These are phyloP conservation scores for Mycena sp. DNA, from an alignment of 1,284 basidiomycete species.

Conservation along the genomic window DNA sequence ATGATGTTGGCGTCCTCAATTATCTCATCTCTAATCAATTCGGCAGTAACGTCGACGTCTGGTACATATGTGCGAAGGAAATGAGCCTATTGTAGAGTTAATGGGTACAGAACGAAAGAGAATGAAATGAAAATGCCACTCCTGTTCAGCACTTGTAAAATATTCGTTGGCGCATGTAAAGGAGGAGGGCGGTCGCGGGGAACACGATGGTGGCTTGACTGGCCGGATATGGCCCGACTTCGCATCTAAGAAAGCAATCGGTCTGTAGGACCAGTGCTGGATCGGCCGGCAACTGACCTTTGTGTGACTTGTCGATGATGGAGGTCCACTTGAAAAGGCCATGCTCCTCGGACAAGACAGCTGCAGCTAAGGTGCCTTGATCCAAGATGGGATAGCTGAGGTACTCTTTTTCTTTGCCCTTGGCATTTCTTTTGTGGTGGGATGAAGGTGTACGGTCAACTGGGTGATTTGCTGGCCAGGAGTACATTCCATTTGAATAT, in stretches of 20 bases:
- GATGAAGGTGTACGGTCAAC: neutral
- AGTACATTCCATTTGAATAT: conserved; percentile 30
- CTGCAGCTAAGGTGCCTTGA: conserved; percentile 62
- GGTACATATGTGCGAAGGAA: conserved; percentile 75
- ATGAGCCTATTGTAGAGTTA: conserved; percentile 56
- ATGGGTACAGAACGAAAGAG: neutral
- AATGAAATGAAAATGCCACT: conserved; percentile 31
- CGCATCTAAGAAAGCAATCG: no score
- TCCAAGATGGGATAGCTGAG: conserved; percentile 60
- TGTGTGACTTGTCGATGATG: conserved; percentile 43
- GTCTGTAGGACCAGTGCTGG: no score
- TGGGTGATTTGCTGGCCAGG: conserved; percentile 25
- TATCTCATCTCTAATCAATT: conserved; percentile 67
- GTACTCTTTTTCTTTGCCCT: conserved; percentile 19
- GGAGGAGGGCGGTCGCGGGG: conserved; percentile 60
- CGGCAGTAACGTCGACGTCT: conserved; percentile 73
- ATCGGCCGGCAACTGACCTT: no score
- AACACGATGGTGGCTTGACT: conserved; percentile 54
- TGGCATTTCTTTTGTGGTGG: conserved; percentile 13
- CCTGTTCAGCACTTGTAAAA: conserved; percentile 64
- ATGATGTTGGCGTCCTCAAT: conserved; percentile 51
- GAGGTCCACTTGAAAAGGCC: conserved; percentile 65
- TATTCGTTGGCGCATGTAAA: conserved; percentile 42
- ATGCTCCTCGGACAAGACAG: conserved; percentile 55
- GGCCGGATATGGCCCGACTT: no score